Percentiles rank a stretch among this genome's conserved stretches.
Conservation (phyloP, 495 filamentous ascomycete genomes). For the Neurospora sp. region DNA sequence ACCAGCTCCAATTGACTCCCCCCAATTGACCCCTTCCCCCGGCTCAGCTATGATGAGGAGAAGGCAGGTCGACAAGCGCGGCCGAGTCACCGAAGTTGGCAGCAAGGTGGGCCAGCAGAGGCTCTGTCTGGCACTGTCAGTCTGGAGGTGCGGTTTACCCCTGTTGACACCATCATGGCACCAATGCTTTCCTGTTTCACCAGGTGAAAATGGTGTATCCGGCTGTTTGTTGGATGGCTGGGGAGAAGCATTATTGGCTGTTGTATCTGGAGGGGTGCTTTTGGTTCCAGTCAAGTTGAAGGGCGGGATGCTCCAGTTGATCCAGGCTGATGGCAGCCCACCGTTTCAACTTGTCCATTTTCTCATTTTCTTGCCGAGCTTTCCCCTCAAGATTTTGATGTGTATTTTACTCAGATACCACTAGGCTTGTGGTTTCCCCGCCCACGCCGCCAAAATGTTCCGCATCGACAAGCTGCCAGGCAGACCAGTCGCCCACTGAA, state of each 20-base stretch:
- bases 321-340: background rate
- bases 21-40: background rate
- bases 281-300: constrained; percentile 7
- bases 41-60: background rate
- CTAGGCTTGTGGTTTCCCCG: background rate
- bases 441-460: background rate
- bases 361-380: background rate
- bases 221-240: constrained; percentile 33
- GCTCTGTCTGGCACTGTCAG: background rate
- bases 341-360: background rate
- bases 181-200: background rate
- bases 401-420: too few relatives aligned
- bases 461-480: background rate
- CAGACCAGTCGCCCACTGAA: background rate
- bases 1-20: background rate
- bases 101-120: background rate
- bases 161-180: constrained; percentile 5
- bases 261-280: constrained; percentile 4
- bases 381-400: background rate
- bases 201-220: constrained; percentile 1
- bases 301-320: constrained; percentile 8
- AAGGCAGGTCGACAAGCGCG: background rate
- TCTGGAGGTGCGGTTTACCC: constrained; percentile 2
- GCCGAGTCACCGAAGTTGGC: background rate
- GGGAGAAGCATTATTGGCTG: constrained; percentile 30